Base-by-base conservation (phyloP, 1,139 yeast species). In the Saccharomyces pastorianus region DNA sequence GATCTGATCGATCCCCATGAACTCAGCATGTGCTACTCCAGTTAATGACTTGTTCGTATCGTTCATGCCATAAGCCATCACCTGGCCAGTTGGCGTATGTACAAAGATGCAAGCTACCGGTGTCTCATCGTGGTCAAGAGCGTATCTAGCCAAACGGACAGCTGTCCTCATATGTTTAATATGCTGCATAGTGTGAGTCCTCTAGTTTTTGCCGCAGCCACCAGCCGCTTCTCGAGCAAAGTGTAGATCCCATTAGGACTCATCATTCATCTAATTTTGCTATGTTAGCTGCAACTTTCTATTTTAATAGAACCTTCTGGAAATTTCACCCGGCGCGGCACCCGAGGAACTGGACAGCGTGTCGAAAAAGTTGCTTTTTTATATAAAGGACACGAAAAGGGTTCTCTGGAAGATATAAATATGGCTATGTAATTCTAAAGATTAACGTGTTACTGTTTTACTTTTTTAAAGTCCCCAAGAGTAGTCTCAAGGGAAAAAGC, bases 1-100 rank as follows among this genome's bases (percentile, higher is more conserved):
- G 66, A 65, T 56, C 31, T 55, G 66, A 13, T 52, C 58, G 7
- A 88, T 82, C 0, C 93, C 97, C 55, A 85, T 76, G 64, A 91
- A 87, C 69, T 93, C 99, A 0, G 99, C 98, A 68, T 93, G 99
- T 46, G 88, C 78, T 2, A 91, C 88, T 0, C 96, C 97, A 62
- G 80, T 86, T 20, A 88, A 74, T 1, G 96, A 84, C 48, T 82
- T 76, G 66, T 93, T 93, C n/a, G 99, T 93, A 65, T 85, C 88
- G 69, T 93, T 93, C 74, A 84, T 83, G 1, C 98, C 96, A 50
- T 78, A 76, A 38, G 89, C 88, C n/a, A 91, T 71, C 25, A 91
- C 74, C 56, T 76, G 59, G 14, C 76, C 76, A 58, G 77, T 53
- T 2, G 63, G 62, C 6, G 53, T 58, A 63, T 76, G 69, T 53